phyloP scores from a whole-genome alignment of 106 monocot species.

The Phalaenopsis equestris region DNA sequence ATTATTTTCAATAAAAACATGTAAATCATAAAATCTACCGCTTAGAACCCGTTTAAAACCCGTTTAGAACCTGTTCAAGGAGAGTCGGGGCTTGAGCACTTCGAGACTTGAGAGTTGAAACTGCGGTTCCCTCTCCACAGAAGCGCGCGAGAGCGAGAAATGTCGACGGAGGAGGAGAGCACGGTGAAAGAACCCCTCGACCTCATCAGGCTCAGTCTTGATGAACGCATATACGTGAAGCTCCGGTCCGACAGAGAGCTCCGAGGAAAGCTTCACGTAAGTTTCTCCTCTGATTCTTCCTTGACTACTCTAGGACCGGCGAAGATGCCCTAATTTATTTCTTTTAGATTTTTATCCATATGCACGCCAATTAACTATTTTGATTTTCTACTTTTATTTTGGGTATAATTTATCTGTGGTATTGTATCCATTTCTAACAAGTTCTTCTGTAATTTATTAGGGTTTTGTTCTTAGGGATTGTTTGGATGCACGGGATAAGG shows the following conservation, averaged over 20 bases:
- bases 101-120: not conserved
- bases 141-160: not conserved
- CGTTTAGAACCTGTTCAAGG: not conserved
- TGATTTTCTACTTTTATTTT: not conserved
- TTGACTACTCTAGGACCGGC: not conserved
- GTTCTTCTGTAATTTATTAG: not conserved
- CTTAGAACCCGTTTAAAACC: not conserved
- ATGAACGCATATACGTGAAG: conserved; percentile 68
- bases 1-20: no score
- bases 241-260: conserved; percentile 58
- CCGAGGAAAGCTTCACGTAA: conserved; percentile 50
- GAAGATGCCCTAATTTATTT: not conserved
- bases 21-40: no score
- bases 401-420: not conserved
- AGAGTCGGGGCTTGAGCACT: no score
- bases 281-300: not conserved
- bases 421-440: not conserved
- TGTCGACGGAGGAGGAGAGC: conserved; percentile 49
- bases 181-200: conserved; percentile 64
- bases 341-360: not conserved
- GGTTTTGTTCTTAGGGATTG: not conserved
- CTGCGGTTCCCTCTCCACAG: not conserved
- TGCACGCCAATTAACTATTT: not conserved
- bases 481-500: not conserved
- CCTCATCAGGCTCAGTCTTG: conserved; percentile 60